Evolutionary conservation across 257 asterid genomes (phyloP).

Genomic region (Nicotiana otophora): DNA sequence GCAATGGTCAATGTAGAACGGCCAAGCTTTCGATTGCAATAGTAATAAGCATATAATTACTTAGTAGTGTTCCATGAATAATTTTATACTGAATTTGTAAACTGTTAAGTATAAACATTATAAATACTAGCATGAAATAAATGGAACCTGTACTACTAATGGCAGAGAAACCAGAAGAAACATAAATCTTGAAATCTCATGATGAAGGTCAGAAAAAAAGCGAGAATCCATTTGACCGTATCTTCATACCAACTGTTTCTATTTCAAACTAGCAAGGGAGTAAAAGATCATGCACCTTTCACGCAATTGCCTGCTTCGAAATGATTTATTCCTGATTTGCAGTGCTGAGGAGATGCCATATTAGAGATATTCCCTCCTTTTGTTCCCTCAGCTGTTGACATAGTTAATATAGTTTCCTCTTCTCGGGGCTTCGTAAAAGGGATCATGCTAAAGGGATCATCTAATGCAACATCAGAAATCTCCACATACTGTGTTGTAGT

Average conservation of each 20-base stretch:
- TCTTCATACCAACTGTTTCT: not conserved
- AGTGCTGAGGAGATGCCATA: constrained; percentile 31
- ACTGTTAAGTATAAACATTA: not conserved
- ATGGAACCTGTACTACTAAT: not conserved
- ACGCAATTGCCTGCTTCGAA: constrained; percentile 18
- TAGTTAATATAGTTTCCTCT: constrained; percentile 32
- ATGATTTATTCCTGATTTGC: constrained; percentile 35
- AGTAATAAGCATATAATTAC: not conserved
- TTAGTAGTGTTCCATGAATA: not conserved
- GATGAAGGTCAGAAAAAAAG: not conserved
- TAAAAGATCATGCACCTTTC: constrained; percentile 10
- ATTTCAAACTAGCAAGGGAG: not conserved
- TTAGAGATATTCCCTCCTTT: constrained; percentile 20
- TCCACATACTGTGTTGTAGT: constrained; percentile 82
- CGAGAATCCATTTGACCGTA: not conserved
- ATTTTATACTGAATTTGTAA: not conserved
- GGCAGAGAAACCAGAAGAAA: not conserved
- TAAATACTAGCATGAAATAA: not conserved
- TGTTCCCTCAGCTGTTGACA: constrained; percentile 30
- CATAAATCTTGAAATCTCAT: not conserved
- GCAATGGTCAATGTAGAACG: not conserved
- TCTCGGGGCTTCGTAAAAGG: constrained; percentile 40
- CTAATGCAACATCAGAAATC: constrained; percentile 62
- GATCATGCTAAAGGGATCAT: constrained; percentile 67
- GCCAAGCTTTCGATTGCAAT: not conserved